Evolutionary conservation across 139 green algal species (phyloP).

Genomic region (Marvania coccoides): DNA sequence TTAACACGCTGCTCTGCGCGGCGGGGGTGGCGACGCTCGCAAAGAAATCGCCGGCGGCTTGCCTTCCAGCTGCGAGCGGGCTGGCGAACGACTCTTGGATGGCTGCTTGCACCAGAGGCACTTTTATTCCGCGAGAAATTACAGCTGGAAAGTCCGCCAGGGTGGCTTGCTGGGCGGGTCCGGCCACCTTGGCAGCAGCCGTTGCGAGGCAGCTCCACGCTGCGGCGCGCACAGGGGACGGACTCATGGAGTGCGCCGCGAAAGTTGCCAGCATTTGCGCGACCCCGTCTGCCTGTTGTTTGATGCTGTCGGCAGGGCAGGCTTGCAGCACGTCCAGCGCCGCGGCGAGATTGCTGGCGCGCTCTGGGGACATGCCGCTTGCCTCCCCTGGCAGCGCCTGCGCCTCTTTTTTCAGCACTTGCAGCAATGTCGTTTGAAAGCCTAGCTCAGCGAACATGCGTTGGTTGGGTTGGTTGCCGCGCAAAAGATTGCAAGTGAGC

Average conservation of each 20-base stretch:
- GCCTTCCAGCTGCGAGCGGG: not conserved
- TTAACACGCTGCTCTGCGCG: not conserved
- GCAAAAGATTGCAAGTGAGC: slow-evolving; percentile 80
- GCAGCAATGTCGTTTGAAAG: not conserved
- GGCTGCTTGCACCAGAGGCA: not conserved
- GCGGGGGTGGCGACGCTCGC: not conserved
- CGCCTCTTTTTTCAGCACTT: not conserved
- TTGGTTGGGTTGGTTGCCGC: slow-evolving; percentile 71
- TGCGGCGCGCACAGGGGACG: too few relatives aligned
- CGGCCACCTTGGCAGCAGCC: too few relatives aligned
- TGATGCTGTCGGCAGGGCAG: not conserved
- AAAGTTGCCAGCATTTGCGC: too few relatives aligned
- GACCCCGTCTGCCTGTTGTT: not conserved
- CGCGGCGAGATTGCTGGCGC: not conserved
- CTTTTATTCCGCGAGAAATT: not conserved
- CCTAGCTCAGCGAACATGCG: slow-evolving; percentile 54
- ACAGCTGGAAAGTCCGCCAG: too few relatives aligned
- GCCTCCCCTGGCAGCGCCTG: not conserved
- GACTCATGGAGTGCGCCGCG: too few relatives aligned
- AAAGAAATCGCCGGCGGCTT: not conserved
- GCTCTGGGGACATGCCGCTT: not conserved
- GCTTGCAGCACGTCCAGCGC: not conserved
- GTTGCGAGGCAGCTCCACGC: too few relatives aligned
- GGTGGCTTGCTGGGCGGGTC: too few relatives aligned
- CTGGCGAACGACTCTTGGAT: not conserved